Conservation (phyloP, 495 filamentous ascomycete species). For the Tetracladium marchalianum region DNA sequence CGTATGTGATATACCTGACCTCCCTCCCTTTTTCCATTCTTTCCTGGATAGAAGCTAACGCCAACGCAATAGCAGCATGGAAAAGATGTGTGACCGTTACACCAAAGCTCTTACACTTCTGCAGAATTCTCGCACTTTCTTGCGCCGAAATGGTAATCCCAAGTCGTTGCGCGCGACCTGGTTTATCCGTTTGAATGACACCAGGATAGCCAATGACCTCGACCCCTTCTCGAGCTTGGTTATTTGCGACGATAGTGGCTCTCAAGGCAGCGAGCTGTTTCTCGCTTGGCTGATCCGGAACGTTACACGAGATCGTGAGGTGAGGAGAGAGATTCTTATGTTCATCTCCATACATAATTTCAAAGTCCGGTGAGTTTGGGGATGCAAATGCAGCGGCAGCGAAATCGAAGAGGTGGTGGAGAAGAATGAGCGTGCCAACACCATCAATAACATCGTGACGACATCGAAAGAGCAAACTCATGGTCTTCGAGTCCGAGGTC, state of each 20-base stretch:
- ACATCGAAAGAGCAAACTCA: slow-evolving; percentile 27
- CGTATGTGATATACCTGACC: slow-evolving; percentile 23
- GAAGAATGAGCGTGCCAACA: slow-evolving; percentile 33
- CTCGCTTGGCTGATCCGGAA: slow-evolving; percentile 9
- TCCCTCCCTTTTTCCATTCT: slow-evolving; percentile 3
- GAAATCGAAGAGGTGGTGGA: slow-evolving; percentile 19
- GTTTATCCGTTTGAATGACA: neutral
- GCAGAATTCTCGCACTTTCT: neutral
- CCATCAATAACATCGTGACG: slow-evolving; percentile 41
- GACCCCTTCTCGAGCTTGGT: neutral
- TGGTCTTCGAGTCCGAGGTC: neutral
- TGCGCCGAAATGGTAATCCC: neutral
- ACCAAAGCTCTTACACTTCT: slow-evolving; percentile 16
- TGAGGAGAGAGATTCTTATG: slow-evolving; percentile 14
- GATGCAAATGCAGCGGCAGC: slow-evolving; percentile 11
- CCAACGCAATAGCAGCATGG: slow-evolving; percentile 23
- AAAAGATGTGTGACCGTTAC: slow-evolving; percentile 27
- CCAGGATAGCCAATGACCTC: slow-evolving; percentile 1
- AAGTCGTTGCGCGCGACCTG: neutral
- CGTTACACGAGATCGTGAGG: slow-evolving; percentile 17
- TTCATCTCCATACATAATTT: slow-evolving; percentile 12
- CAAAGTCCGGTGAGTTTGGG: neutral
- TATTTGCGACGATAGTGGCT: neutral
- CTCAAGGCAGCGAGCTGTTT: neutral
- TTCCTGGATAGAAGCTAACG: slow-evolving; percentile 17